Base-by-base conservation (phyloP, 306 rosid genomes). In the Clitoria ternatea region DNA sequence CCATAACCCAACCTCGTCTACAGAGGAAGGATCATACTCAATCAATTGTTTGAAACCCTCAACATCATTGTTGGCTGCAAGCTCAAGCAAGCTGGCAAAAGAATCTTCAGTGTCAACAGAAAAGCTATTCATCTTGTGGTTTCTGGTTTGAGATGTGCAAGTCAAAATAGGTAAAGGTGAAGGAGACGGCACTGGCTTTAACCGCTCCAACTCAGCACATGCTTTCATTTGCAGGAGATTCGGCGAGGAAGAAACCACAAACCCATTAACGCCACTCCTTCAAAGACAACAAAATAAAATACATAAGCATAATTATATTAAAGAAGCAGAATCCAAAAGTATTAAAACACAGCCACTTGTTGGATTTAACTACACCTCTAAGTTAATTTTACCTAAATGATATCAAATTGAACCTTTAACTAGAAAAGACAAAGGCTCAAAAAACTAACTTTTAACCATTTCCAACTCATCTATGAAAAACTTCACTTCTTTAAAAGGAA, bases 201-300 rank as follows among this genome's bases (percentile, higher is more conserved):
- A 50, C 30, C 1, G 18, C 83, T 81, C 82, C 43, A 73, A 81
- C n/a, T n/a, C n/a, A n/a, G n/a, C n/a, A n/a, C n/a, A 88, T 79
- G 67, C 82, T 78, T 74, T 79, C 81, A 70, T 62, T 60, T 42
- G 72, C 79, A 23, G 59, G 64, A 64, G 66, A 9, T 24, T 76
- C 60, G 75, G 53, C 84, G 84, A 22, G 30, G 17, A 47, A 33
- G 18, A 62, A 61, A 30, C 37, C 19, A 32, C 61, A 42, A 7
- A 62, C 15, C 11, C 13, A 29, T 30, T 18, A 47, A 59, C 37
- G 18, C 56, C 36, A 56, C n/a, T 29, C 61, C 5, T 15, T 45
- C 32, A 5, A 22, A 27, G 10, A 57, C 40, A 36, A n/a, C n/a
- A n/a, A n/a, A n/a, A n/a, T n/a, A n/a, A n/a, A n/a, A n/a, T n/a